These are phyloP conservation scores for Trametes hirsuta DNA, from an alignment of 1,284 basidiomycete species.

Conservation along the genomic window DNA sequence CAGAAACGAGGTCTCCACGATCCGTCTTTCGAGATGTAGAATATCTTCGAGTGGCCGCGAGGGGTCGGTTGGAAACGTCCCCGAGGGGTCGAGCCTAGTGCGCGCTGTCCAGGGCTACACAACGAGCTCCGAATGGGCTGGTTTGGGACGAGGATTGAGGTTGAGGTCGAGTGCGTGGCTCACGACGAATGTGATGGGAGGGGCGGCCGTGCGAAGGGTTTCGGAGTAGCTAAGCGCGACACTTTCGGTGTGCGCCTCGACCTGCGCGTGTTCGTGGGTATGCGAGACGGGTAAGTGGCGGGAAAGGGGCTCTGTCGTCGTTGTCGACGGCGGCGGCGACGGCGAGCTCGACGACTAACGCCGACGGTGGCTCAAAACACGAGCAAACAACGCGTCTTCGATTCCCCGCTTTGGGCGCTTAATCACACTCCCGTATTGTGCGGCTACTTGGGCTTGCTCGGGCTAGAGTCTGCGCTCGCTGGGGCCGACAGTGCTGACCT, in stretches of 20 bases:
- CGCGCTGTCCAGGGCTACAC: background rate
- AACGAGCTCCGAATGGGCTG: background rate
- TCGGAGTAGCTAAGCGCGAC: background rate
- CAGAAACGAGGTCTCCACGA: constrained; percentile 6
- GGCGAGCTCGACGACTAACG: constrained; percentile 19
- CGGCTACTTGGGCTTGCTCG: background rate
- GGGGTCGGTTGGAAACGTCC: constrained; percentile 13
- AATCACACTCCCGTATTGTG: background rate
- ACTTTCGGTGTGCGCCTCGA: too few relatives aligned
- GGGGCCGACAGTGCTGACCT: too few relatives aligned
- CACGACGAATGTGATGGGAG: background rate
- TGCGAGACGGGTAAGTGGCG: background rate
- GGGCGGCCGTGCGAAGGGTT: background rate
- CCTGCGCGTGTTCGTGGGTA: background rate
- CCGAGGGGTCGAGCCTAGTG: background rate
- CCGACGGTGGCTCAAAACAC: constrained; percentile 20
- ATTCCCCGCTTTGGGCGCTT: constrained; percentile 7
- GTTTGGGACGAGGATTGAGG: background rate
- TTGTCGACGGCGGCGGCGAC: constrained; percentile 33
- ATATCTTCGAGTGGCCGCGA: background rate
- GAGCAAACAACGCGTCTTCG: constrained; percentile 27
- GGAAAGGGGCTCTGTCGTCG: constrained; percentile 29
- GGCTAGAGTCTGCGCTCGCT: too few relatives aligned
- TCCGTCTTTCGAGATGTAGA: constrained; percentile 1
- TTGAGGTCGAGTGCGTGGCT: background rate